Base-by-base conservation (phyloP, 495 filamentous ascomycete genomes). In the Tuber indicum region DNA sequence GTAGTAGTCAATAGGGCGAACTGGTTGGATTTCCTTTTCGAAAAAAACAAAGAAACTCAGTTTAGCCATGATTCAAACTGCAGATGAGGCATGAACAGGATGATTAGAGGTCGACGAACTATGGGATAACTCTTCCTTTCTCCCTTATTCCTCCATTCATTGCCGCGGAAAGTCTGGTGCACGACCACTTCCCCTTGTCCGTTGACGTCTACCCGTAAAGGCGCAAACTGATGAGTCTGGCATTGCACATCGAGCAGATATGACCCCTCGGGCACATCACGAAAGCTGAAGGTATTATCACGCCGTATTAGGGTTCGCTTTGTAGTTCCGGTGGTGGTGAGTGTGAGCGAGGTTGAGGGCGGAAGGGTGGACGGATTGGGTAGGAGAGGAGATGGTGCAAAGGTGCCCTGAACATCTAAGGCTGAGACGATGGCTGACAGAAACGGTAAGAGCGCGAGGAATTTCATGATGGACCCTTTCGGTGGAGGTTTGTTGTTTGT, bases 151-250 rank as follows among this genome's bases (percentile, higher is more conserved):
- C 87, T 89, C 93, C 93, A 94, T 77, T 94, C 89, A 81, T 96
- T 94, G 12, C 94, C 92, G n/a, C 92, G 86, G 84, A 91, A 97
- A 41, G 93, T 96, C 85, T 93, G 91, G 91, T 92, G 94, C 45
- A 90, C 89, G n/a, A 88, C 79, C 36, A 85, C 78, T 71, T 89
- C 83, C 44, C 83, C 84, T 17, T 84, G 84, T 46, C 85, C 85
- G 26, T 85, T 80, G 46, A 97, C 88, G 83, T 98, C 94, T 8
- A 97, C 86, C 8, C 93, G 87, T 79, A 94, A 85, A 4, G 92
- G 90, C 77, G 89, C 87, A 81, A 98, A 97, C 72, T 88, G 87
- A 82, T 91, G 89, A 52, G 92, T 93, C 3, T 86, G 83, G 80
- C 90, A 90, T 83, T 91, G 87, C n/a, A 97, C 87, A 80, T 95